Conservation (phyloP, 306 rosid species). For the Cucurbita maxima region DNA sequence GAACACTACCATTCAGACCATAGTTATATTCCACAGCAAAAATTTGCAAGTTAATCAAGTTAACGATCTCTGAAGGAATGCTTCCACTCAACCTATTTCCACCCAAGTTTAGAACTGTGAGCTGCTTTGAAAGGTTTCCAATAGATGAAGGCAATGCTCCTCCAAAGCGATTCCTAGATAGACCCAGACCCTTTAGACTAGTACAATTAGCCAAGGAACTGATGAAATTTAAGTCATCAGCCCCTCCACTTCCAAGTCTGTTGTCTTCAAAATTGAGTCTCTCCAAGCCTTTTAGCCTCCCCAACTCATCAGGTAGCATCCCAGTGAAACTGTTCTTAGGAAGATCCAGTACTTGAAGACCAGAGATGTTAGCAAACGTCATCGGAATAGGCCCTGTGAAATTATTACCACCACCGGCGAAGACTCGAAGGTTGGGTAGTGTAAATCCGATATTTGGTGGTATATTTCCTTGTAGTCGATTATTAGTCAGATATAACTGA, state of each 20-base stretch:
- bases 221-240: slow-evolving; percentile 13
- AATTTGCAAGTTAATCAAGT: slow-evolving; percentile 10
- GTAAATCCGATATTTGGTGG: slow-evolving; percentile 29
- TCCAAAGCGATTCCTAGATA: slow-evolving; percentile 1
- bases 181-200: slow-evolving; percentile 1
- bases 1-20: slow-evolving; percentile 6
- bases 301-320: slow-evolving; percentile 19
- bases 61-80: slow-evolving; percentile 12
- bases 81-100: slow-evolving; percentile 7
- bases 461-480: slow-evolving; percentile 23
- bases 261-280: slow-evolving; percentile 8
- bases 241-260: slow-evolving; percentile 17
- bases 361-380: slow-evolving; percentile 29
- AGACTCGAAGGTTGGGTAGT: slow-evolving; percentile 25
- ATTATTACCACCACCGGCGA: slow-evolving; percentile 18
- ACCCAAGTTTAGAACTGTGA: not conserved
- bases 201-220: slow-evolving; percentile 19
- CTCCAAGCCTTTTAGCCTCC: slow-evolving; percentile 7
- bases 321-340: slow-evolving; percentile 20
- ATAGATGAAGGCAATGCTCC: slow-evolving; percentile 20
- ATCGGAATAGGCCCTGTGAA: slow-evolving; percentile 24
- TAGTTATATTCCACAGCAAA: slow-evolving; percentile 3
- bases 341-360: slow-evolving; percentile 20
- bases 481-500: slow-evolving; percentile 11
- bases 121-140: slow-evolving; percentile 14